phyloP scores from a whole-genome alignment of 768 basidiomycete genomes.

The Mycena vitilis region DNA sequence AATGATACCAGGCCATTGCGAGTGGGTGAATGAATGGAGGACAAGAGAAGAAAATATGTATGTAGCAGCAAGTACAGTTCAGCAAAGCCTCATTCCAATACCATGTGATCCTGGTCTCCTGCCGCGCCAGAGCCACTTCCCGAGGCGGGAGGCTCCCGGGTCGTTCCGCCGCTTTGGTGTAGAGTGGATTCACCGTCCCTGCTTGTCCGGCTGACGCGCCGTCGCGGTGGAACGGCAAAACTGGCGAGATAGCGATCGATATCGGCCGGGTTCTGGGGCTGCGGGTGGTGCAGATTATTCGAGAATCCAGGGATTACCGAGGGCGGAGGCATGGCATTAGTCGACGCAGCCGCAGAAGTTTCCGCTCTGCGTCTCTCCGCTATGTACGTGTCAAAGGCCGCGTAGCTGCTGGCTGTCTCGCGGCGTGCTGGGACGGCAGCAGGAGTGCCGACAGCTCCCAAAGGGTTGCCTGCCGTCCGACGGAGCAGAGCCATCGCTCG shows the following conservation, averaged over 20 bases:
- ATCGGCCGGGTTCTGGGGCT: conserved; percentile 32
- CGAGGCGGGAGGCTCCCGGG: conserved; percentile 3
- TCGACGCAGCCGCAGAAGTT: conserved; percentile 20
- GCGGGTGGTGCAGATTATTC: conserved; percentile 29
- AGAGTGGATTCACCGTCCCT: conserved; percentile 22
- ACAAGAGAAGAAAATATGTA: conserved; percentile 29
- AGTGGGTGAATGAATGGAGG: conserved; percentile 7
- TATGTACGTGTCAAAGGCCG: conserved; percentile 34
- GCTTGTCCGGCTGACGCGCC: conserved; percentile 24
- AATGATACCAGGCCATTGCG: conserved; percentile 17
- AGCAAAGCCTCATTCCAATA: conserved; percentile 26
- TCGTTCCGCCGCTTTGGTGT: conserved; percentile 3
- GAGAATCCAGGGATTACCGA: background rate
- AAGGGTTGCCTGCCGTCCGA: conserved; percentile 22
- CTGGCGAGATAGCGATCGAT: conserved; percentile 34
- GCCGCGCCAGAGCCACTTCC: conserved; percentile 8
- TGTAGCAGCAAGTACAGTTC: conserved; percentile 29
- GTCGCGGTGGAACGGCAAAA: conserved; percentile 29
- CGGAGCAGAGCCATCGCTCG: conserved; percentile 29
- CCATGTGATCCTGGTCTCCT: conserved; percentile 27
- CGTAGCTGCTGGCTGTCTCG: conserved; percentile 24
- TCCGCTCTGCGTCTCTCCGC: conserved; percentile 31
- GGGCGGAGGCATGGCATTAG: conserved; percentile 2
- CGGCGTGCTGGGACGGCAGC: conserved; percentile 19
- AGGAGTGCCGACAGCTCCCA: conserved; percentile 29